phyloP scores from a whole-genome alignment of 1,284 basidiomycete species.

The Veloboletus limbatus region DNA sequence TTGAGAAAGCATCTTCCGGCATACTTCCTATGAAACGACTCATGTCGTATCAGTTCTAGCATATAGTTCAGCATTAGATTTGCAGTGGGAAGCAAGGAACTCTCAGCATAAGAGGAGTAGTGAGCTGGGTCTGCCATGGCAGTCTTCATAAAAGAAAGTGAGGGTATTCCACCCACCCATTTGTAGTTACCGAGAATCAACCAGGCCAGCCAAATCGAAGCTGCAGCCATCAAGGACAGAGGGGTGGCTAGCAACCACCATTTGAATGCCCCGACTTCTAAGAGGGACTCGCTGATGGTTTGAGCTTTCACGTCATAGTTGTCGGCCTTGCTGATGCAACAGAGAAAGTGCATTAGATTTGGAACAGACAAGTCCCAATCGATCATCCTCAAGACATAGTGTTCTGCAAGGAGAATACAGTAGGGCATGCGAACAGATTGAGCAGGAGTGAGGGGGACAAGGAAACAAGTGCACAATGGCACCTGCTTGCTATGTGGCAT shows the following conservation, averaged over 20 bases:
- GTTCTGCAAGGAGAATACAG: constrained; percentile 93
- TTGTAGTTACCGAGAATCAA: constrained; percentile 78
- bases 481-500: too few species aligned
- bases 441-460: too few species aligned
- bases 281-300: constrained; percentile 89
- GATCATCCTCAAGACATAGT: constrained; percentile 89
- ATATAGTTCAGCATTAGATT: constrained; percentile 94
- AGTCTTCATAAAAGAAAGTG: constrained; percentile 45
- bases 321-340: constrained; percentile 94
- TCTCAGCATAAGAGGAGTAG: constrained; percentile 89
- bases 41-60: constrained; percentile 69
- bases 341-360: constrained; percentile 90
- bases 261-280: constrained; percentile 90
- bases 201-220: constrained; percentile 89
- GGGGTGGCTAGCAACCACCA: constrained; percentile 79
- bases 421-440: too few species aligned
- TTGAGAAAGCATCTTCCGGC: constrained; percentile 85
- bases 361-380: constrained; percentile 93
- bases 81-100: constrained; percentile 80
- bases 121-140: constrained; percentile 89
- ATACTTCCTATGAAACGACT: constrained; percentile 82
- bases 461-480: too few species aligned
- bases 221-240: constrained; percentile 86
- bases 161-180: constrained; percentile 64
- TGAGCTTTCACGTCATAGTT: constrained; percentile 90